Evolutionary conservation across 83 land plant genomes (phyloP).

Genomic region (Picea abies): DNA sequence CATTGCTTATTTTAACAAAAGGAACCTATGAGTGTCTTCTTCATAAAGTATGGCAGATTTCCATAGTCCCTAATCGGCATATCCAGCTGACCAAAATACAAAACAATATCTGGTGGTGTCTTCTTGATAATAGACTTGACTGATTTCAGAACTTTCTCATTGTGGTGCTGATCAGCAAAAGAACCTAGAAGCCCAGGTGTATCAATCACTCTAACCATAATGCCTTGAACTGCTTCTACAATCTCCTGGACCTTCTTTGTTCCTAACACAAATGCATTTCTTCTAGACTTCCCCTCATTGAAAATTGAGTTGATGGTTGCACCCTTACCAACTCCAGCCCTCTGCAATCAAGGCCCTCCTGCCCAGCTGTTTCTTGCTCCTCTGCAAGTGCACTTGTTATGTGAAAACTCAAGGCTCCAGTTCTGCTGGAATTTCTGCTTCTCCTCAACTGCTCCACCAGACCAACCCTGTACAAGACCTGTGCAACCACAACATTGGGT

Average conservation of each 20-base stretch:
- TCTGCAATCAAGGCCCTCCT: constrained; percentile 34
- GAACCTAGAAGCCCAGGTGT: constrained; percentile 46
- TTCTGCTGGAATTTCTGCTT: constrained; percentile 12
- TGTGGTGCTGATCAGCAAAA: constrained; percentile 71
- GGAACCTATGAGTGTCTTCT: too few relatives aligned
- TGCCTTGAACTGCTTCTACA: constrained; percentile 23
- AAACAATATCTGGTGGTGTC: constrained; percentile 86
- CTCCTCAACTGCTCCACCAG: constrained; percentile 29
- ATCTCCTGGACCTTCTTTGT: constrained; percentile 29
- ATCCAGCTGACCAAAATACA: constrained; percentile 62
- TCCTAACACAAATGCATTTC: constrained; percentile 23
- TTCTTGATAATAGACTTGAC: constrained; percentile 79
- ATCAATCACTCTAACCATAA: constrained; percentile 29
- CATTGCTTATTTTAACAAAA: too few relatives aligned
- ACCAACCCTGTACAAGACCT: constrained; percentile 31
- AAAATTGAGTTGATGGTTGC: constrained; percentile 41
- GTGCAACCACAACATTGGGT: constrained; percentile 27
- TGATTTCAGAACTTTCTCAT: constrained; percentile 76
- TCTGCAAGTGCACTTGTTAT: constrained; percentile 21
- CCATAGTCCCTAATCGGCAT: constrained; percentile 59
- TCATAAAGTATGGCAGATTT: constrained; percentile 28
- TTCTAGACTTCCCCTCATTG: constrained; percentile 24
- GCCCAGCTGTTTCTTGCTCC: constrained; percentile 22
- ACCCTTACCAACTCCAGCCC: constrained; percentile 44
- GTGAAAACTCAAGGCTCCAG: constrained; percentile 14